phyloP scores from a whole-genome alignment of 2,329 filamentous ascomycete genomes.

The Penicillium brasilianum region DNA sequence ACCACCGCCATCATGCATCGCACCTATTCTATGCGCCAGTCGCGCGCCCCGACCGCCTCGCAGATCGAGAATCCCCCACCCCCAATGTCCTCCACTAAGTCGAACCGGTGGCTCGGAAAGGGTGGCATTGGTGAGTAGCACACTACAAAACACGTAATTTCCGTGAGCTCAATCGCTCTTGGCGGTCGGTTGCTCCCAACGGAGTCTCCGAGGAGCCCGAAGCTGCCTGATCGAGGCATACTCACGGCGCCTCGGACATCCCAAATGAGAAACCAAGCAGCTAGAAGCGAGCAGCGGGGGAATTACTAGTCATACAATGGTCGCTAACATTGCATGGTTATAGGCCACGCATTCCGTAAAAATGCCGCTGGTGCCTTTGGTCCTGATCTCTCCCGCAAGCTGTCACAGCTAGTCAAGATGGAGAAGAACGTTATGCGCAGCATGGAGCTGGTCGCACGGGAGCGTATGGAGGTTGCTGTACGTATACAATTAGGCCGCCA shows the following conservation, averaged over 20 bases:
- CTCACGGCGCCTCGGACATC: not conserved
- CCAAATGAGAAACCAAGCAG: not conserved
- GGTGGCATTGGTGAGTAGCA: slow-evolving; percentile 77
- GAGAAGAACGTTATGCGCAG: slow-evolving; percentile 99
- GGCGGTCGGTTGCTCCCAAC: not conserved
- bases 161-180: not conserved
- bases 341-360: slow-evolving; percentile 67
- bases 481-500: slow-evolving; percentile 44
- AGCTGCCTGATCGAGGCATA: slow-evolving; percentile 21
- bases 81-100: slow-evolving; percentile 88
- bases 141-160: not conserved
- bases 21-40: slow-evolving; percentile 98
- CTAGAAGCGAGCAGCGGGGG: not conserved
- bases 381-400: slow-evolving; percentile 94
- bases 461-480: slow-evolving; percentile 98
- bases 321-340: slow-evolving; percentile 21
- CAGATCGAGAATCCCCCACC: slow-evolving; percentile 91
- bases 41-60: slow-evolving; percentile 92
- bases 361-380: slow-evolving; percentile 61
- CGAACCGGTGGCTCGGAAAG: slow-evolving; percentile 84
- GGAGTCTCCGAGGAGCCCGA: not conserved
- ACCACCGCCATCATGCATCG: slow-evolving; percentile 76
- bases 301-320: not conserved
- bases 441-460: slow-evolving; percentile 90
- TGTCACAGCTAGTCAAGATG: slow-evolving; percentile 98